phyloP scores from a whole-genome alignment of 2,329 filamentous ascomycete genomes.

The Cladosporium sp. region DNA sequence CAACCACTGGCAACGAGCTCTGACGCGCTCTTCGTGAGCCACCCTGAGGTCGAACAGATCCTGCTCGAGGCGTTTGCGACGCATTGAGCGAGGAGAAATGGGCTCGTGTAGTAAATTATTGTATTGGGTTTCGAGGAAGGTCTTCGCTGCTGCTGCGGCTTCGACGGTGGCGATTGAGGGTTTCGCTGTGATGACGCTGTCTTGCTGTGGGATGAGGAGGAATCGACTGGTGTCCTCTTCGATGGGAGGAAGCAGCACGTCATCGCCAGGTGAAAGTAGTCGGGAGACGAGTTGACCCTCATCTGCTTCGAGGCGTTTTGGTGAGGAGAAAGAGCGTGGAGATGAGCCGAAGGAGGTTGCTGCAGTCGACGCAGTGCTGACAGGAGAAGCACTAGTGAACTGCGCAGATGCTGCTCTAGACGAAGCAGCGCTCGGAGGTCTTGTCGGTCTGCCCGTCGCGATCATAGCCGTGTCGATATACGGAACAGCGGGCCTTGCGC shows the following conservation, averaged over 20 bases:
- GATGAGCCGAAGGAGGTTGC: constrained; percentile 28
- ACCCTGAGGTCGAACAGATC: constrained; percentile 56
- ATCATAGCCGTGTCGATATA: constrained; percentile 6
- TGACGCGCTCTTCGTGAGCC: constrained; percentile 49
- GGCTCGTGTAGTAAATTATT: constrained; percentile 56
- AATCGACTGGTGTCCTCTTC: constrained; percentile 26
- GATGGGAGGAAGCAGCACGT: constrained; percentile 27
- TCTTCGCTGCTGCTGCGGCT: constrained; percentile 70
- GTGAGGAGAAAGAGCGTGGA: constrained; percentile 20
- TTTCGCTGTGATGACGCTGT: constrained; percentile 18
- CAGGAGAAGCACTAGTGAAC: constrained; percentile 18
- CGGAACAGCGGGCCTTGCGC: constrained; percentile 1
- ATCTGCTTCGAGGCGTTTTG: constrained; percentile 23
- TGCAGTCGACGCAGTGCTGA: constrained; percentile 27
- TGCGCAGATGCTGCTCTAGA: constrained; percentile 10
- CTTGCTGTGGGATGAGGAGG: constrained; percentile 28
- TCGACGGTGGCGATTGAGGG: constrained; percentile 62
- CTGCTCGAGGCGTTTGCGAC: constrained; percentile 57
- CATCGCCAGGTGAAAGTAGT: constrained; percentile 14
- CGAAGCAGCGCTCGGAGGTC: constrained; percentile 1
- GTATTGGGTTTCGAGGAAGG: constrained; percentile 80
- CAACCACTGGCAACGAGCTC: constrained; percentile 53
- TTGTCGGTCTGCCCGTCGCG: not conserved
- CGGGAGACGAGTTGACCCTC: constrained; percentile 22
- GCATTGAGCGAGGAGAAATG: constrained; percentile 53